Evolutionary conservation across 2,329 filamentous ascomycete genomes (phyloP).

Genomic region (Aspergillus hortae): DNA sequence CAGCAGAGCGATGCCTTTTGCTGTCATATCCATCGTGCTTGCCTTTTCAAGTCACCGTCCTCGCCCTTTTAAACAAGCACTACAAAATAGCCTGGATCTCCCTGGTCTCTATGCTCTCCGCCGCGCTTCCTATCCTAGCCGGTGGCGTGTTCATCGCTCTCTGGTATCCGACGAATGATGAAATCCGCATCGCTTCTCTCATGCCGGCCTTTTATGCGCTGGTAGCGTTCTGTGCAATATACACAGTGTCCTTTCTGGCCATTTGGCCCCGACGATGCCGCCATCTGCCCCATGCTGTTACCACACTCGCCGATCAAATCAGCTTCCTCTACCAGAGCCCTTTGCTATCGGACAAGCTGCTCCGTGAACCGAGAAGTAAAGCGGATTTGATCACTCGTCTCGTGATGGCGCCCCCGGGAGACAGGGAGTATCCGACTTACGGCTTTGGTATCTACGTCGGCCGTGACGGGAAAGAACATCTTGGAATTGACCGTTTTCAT

Average conservation of each 20-base stretch:
- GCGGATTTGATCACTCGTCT: constrained; percentile 67
- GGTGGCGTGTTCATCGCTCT: constrained; percentile 62
- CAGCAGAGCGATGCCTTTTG: constrained; percentile 55
- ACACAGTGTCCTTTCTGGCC: constrained; percentile 59
- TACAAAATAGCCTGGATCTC: constrained; percentile 56
- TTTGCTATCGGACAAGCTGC: constrained; percentile 68
- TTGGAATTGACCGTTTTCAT: constrained; percentile 57
- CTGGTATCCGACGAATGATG: constrained; percentile 47
- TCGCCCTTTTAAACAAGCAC: constrained; percentile 54
- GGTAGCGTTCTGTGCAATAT: constrained; percentile 69
- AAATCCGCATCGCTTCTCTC: constrained; percentile 64
- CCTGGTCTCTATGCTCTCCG: constrained; percentile 50
- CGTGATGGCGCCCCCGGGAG: constrained; percentile 49
- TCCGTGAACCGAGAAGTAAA: constrained; percentile 65
- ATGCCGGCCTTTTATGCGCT: constrained; percentile 69
- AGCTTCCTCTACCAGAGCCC: constrained; percentile 72
- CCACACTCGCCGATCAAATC: constrained; percentile 71
- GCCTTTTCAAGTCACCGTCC: constrained; percentile 51
- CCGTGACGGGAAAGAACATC: constrained; percentile 56
- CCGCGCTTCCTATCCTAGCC: constrained; percentile 55
- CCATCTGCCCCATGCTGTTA: constrained; percentile 69
- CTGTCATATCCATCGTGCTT: constrained; percentile 54
- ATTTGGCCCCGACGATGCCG: constrained; percentile 59
- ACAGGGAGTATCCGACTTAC: constrained; percentile 43
- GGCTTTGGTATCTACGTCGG: constrained; percentile 57